Base-by-base conservation (phyloP, 2,329 filamentous ascomycete genomes). In the Acephala macrosclerotiorum region DNA sequence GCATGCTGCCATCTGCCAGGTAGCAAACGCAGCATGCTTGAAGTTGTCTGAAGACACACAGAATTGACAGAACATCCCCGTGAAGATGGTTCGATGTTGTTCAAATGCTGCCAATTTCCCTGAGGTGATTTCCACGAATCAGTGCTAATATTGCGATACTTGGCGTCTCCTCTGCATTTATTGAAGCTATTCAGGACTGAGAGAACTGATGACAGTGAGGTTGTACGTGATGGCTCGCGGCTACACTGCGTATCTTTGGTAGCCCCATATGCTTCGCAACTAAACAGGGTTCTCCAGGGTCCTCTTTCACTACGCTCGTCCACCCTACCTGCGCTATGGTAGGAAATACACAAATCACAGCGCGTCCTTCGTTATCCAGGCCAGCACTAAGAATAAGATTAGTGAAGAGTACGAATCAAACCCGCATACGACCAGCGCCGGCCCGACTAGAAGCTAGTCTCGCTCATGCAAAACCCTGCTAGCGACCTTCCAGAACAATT, bases 401-500 rank as follows among this genome's bases (percentile, higher is more conserved):
- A n/a, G 53, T 22, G 16, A 25, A 33, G 33, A 57, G 33, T 36
- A 36, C 16, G 29, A 33, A 33, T 33, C 29, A 9, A 33, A 9
- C 29, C 29, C 29, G 20, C 22, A 57, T 35, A 9, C 4, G 29
- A 16, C 38, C 55, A 25, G 9, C 29, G 33, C 55, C 55, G 55
- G 55, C 33, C 55, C 55, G 55, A 57, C 29, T 57, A 8, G 9
- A 20, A 26, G n/a, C 8, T 57, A 7, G 55, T 14, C n/a, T 33
- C 18, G n/a, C 18, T 25, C 55, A 36, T 33, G 22, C 55, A 49
- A 59, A 60, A 45, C 59, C 12, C 35, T 29, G 33, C 60, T 59
- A 62, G 64, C 22, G n/a, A 2, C 12, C 55, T 70, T 70, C 68
- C 20, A 68, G 68, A 70, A 68, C 26, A 64, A 56, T 68, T 67